Percentiles rank a stretch among this genome's conserved stretches.
These are phyloP conservation scores for Solanum bulbocastanum DNA, from an alignment of 257 asterid genomes.

Conservation along the genomic window DNA sequence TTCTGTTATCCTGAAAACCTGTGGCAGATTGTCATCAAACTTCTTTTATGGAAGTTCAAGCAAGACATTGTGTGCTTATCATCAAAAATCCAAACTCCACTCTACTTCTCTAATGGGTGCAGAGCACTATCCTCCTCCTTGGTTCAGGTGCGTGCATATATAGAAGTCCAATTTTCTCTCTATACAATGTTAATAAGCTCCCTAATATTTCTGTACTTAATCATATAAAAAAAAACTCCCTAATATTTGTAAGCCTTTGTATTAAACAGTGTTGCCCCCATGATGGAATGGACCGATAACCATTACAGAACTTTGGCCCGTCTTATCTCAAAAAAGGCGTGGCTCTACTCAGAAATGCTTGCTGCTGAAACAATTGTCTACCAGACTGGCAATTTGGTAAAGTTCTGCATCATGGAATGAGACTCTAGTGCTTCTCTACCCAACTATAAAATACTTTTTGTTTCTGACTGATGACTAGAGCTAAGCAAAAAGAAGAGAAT, in stretches of 20 bases:
- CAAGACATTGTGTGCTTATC: conserved; percentile 23
- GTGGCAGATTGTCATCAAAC: conserved; percentile 49
- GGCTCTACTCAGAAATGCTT: conserved; percentile 95
- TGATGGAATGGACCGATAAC: conserved; percentile 95
- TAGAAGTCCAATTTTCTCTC: neutral
- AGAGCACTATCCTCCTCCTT: conserved; percentile 56
- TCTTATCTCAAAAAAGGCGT: conserved; percentile 67
- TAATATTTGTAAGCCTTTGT: neutral
- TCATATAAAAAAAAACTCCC: neutral
- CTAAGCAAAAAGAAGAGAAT: neutral
- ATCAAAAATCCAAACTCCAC: conserved; percentile 27
- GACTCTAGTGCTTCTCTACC: neutral
- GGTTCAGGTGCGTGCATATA: conserved; percentile 79
- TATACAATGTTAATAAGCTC: neutral
- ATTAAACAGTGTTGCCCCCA: conserved; percentile 70
- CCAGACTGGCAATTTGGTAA: conserved; percentile 85
- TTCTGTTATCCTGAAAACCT: conserved; percentile 51
- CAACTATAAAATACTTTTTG: neutral
- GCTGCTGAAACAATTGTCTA: conserved; percentile 91
- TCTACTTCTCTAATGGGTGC: conserved; percentile 56
- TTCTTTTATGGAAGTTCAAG: conserved; percentile 19
- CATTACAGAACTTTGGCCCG: conserved; percentile 91
- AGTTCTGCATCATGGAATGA: neutral
- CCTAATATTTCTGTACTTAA: neutral
- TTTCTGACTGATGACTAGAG: neutral